phyloP scores from a whole-genome alignment of 2,329 filamentous ascomycete species.

The Verticillium alfalfae region DNA sequence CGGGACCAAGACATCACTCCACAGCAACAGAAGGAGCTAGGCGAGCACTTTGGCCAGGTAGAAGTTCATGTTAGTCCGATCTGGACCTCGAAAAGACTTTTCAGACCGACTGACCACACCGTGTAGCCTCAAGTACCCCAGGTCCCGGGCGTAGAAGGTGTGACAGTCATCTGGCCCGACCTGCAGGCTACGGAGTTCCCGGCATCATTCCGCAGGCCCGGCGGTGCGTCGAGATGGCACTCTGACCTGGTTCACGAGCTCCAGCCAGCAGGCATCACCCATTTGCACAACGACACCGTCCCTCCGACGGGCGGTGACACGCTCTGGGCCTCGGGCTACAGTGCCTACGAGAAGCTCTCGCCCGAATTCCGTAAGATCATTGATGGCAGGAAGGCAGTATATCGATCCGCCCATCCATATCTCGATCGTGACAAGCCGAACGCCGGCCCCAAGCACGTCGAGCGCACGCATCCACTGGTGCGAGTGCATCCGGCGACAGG shows the following conservation, averaged over 20 bases:
- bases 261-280: conserved; percentile 65
- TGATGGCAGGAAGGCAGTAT: conserved; percentile 61
- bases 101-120: conserved; percentile 25
- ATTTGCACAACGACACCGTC: conserved; percentile 64
- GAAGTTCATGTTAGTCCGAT: conserved; percentile 56
- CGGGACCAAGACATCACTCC: conserved; percentile 57
- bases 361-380: conserved; percentile 66
- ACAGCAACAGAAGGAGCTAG: conserved; percentile 57
- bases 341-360: conserved; percentile 68
- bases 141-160: conserved; percentile 61
- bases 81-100: not conserved
- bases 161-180: conserved; percentile 66
- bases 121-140: conserved; percentile 58
- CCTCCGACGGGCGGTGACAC: conserved; percentile 64
- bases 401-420: conserved; percentile 61
- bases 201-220: conserved; percentile 60
- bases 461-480: conserved; percentile 63
- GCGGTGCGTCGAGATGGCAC: conserved; percentile 65
- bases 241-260: conserved; percentile 66
- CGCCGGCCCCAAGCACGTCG: conserved; percentile 59
- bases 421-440: conserved; percentile 57
- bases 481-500: conserved; percentile 67
- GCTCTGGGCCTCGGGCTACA: conserved; percentile 66
- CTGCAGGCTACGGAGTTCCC: conserved; percentile 55
- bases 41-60: conserved; percentile 58